Evolutionary conservation across 148 eudicot genomes (phyloP), one percentile per base, ranked within the genome.

Genomic region (Linanthus parryae): DNA sequence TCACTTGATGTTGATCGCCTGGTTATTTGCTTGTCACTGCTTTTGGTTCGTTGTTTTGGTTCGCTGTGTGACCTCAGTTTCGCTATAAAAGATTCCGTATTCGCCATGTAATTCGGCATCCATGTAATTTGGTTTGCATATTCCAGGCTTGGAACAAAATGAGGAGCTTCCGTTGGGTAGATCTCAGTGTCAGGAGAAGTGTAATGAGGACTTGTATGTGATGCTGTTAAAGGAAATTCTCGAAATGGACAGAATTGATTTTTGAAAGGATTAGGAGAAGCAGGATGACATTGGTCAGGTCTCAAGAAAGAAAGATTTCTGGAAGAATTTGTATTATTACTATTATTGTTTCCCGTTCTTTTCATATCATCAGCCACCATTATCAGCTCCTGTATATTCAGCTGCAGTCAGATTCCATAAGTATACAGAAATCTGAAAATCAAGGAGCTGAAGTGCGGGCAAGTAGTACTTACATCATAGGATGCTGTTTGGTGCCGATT

Each of bases 31-130:
- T 60, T 62, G 18, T 14, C 9, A 15, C 40, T 35, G 33, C 33
- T n/a, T 26, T 46, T 54, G 17, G 74, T 71, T 13, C 79, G 57
- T 42, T 74, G 74, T 58, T 62, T 69, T 2, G 79, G 71, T 27
- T 57, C 79, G 35, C 79, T 74, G 0, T 57, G 51, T 9, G 79
- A 74, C 56, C 79, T 61, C 2, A 44, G 48, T 53, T 69, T 74
- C 36, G 74, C 79, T 40, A 22, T 65, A 10, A 74, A 74, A 17
- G 79, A 74, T 61, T 74, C 40, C 35, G 79, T 74, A 4, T 74
- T 74, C 12, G 68, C 58, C 74, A 74, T 69, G 56, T 61, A 74
- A 44, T 35, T 69, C 39, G 71, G 74, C 41, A 20, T 25, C 14
- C 52, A 58, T 1, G 31, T 52, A 18, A 53, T 31, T 3, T 44